Evolutionary conservation across 176 grass and related monocot species (phyloP).

Genomic region (Zea mays): Zm-B73-REFERENCE-NAM-5.0 NC_050104.1:152145001-152145500

Average conservation of each 20-base stretch:
- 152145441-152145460: slow-evolving; percentile 21
- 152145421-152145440: neutral
- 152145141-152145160: no score
- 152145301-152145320: neutral
- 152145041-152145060: slow-evolving; percentile 85
- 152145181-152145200: no score
- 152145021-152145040: slow-evolving; percentile 77
- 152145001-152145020: slow-evolving; percentile 81
- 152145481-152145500: neutral
- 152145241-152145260: neutral
- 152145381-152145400: slow-evolving; percentile 17
- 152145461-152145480: slow-evolving; percentile 11
- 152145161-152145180: no score
- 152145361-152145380: slow-evolving; percentile 22
- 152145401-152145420: slow-evolving; percentile 19
- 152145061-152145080: slow-evolving; percentile 89
- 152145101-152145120: no score
- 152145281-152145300: neutral
- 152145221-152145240: slow-evolving; percentile 25
- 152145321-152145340: slow-evolving; percentile 16
- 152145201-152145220: no score
- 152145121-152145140: no score
- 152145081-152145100: no score
- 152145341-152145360: slow-evolving; percentile 1
- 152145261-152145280: neutral